Evolutionary conservation across 306 rosid species (phyloP).

Genomic region (Acmispon strigosus): DNA sequence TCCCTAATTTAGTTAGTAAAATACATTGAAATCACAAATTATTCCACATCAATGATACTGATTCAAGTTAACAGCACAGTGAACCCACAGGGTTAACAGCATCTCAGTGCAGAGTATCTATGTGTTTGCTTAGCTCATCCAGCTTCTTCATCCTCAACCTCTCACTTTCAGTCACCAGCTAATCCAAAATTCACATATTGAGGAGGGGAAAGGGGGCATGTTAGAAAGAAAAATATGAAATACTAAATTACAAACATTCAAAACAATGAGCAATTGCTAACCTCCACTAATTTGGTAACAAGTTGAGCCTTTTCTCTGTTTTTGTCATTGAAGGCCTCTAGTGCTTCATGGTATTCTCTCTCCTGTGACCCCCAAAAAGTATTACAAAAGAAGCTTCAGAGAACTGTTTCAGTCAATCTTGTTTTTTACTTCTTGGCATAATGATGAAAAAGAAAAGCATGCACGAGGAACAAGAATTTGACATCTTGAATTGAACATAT

Average conservation of each 20-base stretch:
- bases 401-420: neutral
- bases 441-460: slow-evolving; percentile 15
- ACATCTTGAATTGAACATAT: neutral
- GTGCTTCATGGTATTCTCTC: slow-evolving; percentile 88
- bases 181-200: neutral
- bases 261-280: neutral
- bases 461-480: slow-evolving; percentile 7
- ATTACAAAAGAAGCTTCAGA: neutral
- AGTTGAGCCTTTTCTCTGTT: slow-evolving; percentile 88
- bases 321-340: slow-evolving; percentile 93
- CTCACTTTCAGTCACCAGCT: slow-evolving; percentile 77
- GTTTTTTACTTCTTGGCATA: neutral
- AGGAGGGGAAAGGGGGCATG: neutral
- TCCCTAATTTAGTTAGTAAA: slow-evolving; percentile 27
- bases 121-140: slow-evolving; percentile 90
- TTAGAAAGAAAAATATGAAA: neutral
- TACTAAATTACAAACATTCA: neutral
- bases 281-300: slow-evolving; percentile 71
- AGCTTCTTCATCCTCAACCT: slow-evolving; percentile 94
- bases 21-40: slow-evolving; percentile 26
- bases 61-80: slow-evolving; percentile 42
- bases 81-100: slow-evolving; percentile 19
- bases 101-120: slow-evolving; percentile 56
- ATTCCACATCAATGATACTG: slow-evolving; percentile 9
- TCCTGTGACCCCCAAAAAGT: slow-evolving; percentile 43